These are phyloP conservation scores for Clarkia xantiana DNA, from an alignment of 345 rosid genomes.

Conservation along the genomic window DNA sequence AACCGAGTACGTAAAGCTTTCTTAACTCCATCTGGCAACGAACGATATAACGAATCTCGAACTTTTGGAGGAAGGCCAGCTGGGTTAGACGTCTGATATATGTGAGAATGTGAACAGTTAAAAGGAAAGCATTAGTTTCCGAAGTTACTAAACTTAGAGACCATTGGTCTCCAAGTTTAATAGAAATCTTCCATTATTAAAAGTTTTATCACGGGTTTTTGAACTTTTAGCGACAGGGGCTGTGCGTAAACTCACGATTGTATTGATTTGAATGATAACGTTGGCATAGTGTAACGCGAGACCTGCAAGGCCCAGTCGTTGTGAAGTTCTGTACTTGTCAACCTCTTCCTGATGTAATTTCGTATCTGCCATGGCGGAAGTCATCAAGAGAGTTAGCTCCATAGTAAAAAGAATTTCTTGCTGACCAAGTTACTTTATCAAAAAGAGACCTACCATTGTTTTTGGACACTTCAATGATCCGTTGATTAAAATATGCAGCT, in stretches of 20 bases:
- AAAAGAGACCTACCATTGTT: constrained; percentile 27
- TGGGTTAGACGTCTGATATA: constrained; percentile 55
- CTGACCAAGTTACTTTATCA: too few species aligned
- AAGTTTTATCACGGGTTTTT: too few species aligned
- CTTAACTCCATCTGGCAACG: constrained; percentile 53
- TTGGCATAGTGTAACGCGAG: constrained; percentile 87
- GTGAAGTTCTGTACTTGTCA: constrained; percentile 12
- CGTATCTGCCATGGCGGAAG: too few species aligned
- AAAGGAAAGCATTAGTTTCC: neutral
- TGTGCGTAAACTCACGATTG: constrained; percentile 36
- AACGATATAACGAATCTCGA: constrained; percentile 55
- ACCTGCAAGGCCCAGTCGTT: constrained; percentile 65
- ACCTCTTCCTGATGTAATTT: too few species aligned
- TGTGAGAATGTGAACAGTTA: neutral
- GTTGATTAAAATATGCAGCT: constrained; percentile 43
- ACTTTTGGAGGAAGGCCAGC: constrained; percentile 46
- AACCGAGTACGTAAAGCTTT: constrained; percentile 41
- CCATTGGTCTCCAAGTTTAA: too few species aligned
- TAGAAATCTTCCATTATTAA: too few species aligned
- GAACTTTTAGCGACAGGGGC: neutral
- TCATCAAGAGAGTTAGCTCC: too few species aligned
- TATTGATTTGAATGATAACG: constrained; percentile 61
- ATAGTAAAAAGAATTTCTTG: too few species aligned
- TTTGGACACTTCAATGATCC: constrained; percentile 57
- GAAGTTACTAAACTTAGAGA: neutral